Evolutionary conservation across 192 early-diverging fungal genomes (phyloP).

Genomic region (Entomortierella chlamydospora): DNA sequence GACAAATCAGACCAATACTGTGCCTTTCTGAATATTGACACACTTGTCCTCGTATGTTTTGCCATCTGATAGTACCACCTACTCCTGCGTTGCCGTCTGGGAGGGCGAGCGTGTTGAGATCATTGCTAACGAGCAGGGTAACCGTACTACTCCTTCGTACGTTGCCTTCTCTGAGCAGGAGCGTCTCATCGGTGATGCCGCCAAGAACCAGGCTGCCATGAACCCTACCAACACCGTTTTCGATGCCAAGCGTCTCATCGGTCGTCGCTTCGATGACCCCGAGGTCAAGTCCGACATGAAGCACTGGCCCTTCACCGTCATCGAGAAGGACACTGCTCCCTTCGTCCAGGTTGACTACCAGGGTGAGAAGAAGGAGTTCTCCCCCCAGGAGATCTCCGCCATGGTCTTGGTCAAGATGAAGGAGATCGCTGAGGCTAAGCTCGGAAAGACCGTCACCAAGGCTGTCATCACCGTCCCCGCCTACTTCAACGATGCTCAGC

Average conservation of each 20-base stretch:
- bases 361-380: slow-evolving; percentile 86
- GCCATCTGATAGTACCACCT: slow-evolving; percentile 36
- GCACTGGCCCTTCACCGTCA: slow-evolving; percentile 89
- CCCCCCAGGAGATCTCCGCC: slow-evolving; percentile 95
- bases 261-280: slow-evolving; percentile 87
- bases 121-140: slow-evolving; percentile 91
- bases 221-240: slow-evolving; percentile 94
- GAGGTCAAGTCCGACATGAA: slow-evolving; percentile 85
- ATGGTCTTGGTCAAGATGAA: slow-evolving; percentile 96
- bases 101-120: slow-evolving; percentile 66
- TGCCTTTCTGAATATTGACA: neutral
- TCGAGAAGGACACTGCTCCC: slow-evolving; percentile 76
- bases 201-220: slow-evolving; percentile 93
- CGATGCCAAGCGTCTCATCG: slow-evolving; percentile 92
- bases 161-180: slow-evolving; percentile 85
- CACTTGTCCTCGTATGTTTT: neutral
- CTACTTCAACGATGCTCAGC: slow-evolving; percentile 95
- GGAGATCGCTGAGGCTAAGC: slow-evolving; percentile 72
- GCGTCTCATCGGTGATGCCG: slow-evolving; percentile 89
- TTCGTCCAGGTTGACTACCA: slow-evolving; percentile 87
- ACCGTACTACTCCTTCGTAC: slow-evolving; percentile 89
- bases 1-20: neutral
- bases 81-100: slow-evolving; percentile 62
- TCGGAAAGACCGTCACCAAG: slow-evolving; percentile 81
- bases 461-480: slow-evolving; percentile 98